These are phyloP conservation scores for Powellomyces hirtus DNA, from an alignment of 192 early-diverging fungal species.

Conservation along the genomic window DNA sequence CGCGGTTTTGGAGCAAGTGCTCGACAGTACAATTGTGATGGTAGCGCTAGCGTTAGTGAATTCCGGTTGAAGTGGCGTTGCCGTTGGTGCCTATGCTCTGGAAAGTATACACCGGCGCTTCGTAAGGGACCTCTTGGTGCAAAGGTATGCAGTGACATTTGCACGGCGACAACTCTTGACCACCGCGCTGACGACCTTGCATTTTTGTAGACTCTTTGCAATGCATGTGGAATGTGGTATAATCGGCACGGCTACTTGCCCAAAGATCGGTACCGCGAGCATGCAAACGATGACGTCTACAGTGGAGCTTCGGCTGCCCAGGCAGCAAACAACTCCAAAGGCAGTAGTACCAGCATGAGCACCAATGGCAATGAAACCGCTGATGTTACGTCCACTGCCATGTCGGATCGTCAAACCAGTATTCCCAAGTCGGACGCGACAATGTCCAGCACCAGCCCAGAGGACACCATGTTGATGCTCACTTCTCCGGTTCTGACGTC, in stretches of 20 bases:
- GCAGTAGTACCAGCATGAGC: background rate
- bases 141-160: constrained; percentile 16
- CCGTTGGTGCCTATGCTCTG: constrained; percentile 23
- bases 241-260: constrained; percentile 21
- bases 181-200: too few species aligned
- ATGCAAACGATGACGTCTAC: constrained; percentile 1
- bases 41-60: constrained; percentile 5
- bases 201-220: constrained; percentile 22
- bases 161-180: too few species aligned
- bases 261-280: constrained; percentile 30
- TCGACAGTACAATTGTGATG: constrained; percentile 17
- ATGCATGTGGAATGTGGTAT: constrained; percentile 38
- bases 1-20: constrained; percentile 19
- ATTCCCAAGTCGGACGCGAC: background rate
- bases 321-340: background rate
- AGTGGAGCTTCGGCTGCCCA: background rate
- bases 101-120: constrained; percentile 17
- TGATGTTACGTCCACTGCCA: background rate
- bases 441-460: background rate
- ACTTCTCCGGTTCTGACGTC: background rate
- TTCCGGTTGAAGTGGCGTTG: constrained; percentile 22
- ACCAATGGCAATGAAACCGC: background rate
- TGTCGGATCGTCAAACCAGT: background rate
- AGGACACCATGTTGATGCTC: background rate
- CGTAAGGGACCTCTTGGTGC: constrained; percentile 24